A percentile compares a stretch with the other conserved stretches of the same genome.
Evolutionary conservation across 257 asterid species (phyloP).

Genomic region (Knoxia roxburghii): DNA sequence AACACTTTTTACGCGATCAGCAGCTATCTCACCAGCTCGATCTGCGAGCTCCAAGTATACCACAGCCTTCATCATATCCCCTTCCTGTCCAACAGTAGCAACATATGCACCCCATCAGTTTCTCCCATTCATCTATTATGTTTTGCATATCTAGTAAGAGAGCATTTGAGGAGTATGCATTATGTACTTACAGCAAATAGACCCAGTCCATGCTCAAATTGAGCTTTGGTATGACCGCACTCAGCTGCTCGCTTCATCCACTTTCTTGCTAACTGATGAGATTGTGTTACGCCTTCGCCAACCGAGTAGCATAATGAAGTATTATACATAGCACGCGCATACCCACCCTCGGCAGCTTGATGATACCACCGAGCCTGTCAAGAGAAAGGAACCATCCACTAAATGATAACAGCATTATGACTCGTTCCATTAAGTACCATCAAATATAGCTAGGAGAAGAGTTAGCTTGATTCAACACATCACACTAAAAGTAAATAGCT

Average conservation of each 20-base stretch:
- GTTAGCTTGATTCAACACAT: not conserved
- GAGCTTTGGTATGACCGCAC: constrained; percentile 89
- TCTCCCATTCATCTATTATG: not conserved
- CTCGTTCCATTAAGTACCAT: not conserved
- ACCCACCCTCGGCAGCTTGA: constrained; percentile 92
- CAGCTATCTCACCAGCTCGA: constrained; percentile 75
- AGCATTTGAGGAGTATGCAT: not conserved
- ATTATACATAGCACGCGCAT: constrained; percentile 89
- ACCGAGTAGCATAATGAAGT: constrained; percentile 67
- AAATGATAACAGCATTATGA: not conserved
- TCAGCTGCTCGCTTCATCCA: constrained; percentile 99
- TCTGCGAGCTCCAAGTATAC: constrained; percentile 85
- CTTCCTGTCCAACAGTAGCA: constrained; percentile 49
- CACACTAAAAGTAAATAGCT: not conserved
- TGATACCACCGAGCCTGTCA: constrained; percentile 79
- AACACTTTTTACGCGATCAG: constrained; percentile 60
- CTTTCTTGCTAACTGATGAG: constrained; percentile 61
- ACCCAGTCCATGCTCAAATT: constrained; percentile 71
- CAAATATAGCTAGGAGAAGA: too few relatives aligned
- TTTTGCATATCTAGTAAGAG: too few relatives aligned
- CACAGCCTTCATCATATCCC: constrained; percentile 89
- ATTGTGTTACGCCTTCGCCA: constrained; percentile 71
- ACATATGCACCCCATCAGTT: not conserved
- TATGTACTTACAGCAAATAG: constrained; percentile 72
- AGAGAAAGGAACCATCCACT: constrained; percentile 9